phyloP scores from a whole-genome alignment of 1,139 yeast genomes.

The Zygosaccharomyces sapae region DNA sequence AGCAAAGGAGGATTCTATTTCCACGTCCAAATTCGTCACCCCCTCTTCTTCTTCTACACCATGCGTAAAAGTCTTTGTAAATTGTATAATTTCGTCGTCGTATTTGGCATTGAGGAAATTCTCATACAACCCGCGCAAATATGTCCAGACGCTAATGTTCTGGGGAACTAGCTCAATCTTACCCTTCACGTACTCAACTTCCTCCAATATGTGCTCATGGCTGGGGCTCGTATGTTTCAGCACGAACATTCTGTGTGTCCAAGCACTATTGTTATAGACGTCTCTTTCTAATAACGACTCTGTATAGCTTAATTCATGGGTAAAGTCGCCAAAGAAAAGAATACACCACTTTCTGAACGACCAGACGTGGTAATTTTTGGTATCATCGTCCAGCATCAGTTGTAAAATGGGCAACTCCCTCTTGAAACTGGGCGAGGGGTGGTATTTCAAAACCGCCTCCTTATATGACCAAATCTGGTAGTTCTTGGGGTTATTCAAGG shows the following conservation, averaged over 20 bases:
- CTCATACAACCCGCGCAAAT: constrained; percentile 58
- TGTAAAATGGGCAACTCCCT: constrained; percentile 62
- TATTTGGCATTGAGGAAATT: constrained; percentile 31
- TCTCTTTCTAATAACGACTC: constrained; percentile 54
- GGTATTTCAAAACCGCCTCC: constrained; percentile 49
- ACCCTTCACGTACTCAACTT: constrained; percentile 21
- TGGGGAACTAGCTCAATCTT: constrained; percentile 54
- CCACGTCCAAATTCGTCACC: constrained; percentile 21
- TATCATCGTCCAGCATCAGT: constrained; percentile 68
- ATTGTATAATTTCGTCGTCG: constrained; percentile 41
- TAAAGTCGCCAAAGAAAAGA: constrained; percentile 46
- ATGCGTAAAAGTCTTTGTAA: constrained; percentile 45
- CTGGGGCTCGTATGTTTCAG: constrained; percentile 19
- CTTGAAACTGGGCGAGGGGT: constrained; percentile 41
- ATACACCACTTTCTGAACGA: constrained; percentile 82
- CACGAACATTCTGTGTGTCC: constrained; percentile 80
- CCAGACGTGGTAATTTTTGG: constrained; percentile 96
- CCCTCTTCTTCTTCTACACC: constrained; percentile 19
- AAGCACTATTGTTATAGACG: constrained; percentile 85
- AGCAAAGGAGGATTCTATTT: constrained; percentile 54
- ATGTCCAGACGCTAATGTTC: constrained; percentile 87
- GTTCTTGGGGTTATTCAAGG: constrained; percentile 76
- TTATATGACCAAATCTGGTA: constrained; percentile 97
- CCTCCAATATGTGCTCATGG: constrained; percentile 24
- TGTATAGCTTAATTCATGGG: constrained; percentile 52